Evolutionary conservation across 2,329 filamentous ascomycete genomes (phyloP), one percentile per base, ranked within the genome.

Genomic region (Microcera coccophila): DNA sequence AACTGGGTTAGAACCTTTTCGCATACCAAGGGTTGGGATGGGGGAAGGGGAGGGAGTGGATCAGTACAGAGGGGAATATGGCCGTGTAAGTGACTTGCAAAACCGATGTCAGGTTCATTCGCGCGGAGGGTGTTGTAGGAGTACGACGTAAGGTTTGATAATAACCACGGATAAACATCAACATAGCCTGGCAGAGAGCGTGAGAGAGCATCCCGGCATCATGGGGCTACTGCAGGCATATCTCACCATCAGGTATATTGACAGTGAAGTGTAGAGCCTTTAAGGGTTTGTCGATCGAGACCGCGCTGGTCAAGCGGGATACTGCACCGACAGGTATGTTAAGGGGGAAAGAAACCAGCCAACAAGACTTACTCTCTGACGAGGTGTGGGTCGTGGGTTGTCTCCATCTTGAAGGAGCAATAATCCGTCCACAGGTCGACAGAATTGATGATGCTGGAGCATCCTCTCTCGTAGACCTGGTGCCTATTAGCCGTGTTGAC

Each of bases 361-460:
- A 57, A 53, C 50, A 70, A 73, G 79, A 97, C 93, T 97, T 95
- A 98, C 93, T 97, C 93, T 95, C 93, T 85, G 73, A 96, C 94
- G 69, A 94, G 79, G 65, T 94, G 87, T 60, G 88, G 80, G 64
- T 95, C 90, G 71, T 98, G 93, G 57, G 87, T 93, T 44, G 93
- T 97, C 66, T 97, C 90, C 72, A 93, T 90, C 69, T 97, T 97
- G 81, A 97, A 97, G 60, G 84, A 81, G 73, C 91, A 97, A 73
- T 96, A 98, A 61, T 95, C 90, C 40, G 89, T 87, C 93, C 93
- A 98, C 47, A 98, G 76, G 65, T 98, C 93, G 60, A 96, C 90
- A 26, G 91, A 97, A 62, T 87, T 89, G 42, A 86, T 85, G 61
- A 97, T 90, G 69, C 89, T 93, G 33, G 90, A 89, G 59, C 95